Evolutionary conservation across 164 flowering plant genomes (phyloP).

Genomic region (Malania oleifera): DNA sequence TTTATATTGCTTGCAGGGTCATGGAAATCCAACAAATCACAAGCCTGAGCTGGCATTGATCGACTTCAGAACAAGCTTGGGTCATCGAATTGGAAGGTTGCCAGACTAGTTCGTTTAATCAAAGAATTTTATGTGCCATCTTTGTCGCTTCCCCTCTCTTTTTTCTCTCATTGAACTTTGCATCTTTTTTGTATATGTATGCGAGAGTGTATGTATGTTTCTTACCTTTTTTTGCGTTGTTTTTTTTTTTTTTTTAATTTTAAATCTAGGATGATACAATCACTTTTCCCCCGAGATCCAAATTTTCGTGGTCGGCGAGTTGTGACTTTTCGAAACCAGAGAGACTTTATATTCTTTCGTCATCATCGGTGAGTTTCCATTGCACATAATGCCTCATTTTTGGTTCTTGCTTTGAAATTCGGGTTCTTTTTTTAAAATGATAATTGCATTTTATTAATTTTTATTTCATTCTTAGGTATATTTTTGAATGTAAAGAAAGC

Average conservation of each 20-base stretch:
- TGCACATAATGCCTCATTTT: background rate
- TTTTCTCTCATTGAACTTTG: background rate
- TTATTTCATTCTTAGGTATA: background rate
- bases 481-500: background rate
- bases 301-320: slow-evolving; percentile 2
- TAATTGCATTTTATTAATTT: background rate
- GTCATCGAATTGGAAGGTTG: background rate
- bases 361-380: background rate
- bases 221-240: no score
- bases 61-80: background rate
- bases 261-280: background rate
- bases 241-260: no score
- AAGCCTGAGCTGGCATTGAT: slow-evolving; percentile 1
- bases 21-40: background rate
- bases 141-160: background rate
- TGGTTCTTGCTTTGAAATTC: no score
- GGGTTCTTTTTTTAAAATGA: no score
- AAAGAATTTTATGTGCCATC: no score
- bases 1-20: background rate
- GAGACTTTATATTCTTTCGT: slow-evolving; percentile 1
- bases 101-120: no score
- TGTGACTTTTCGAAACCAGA: slow-evolving; percentile 1
- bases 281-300: background rate
- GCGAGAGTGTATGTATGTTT: no score
- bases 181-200: background rate